A percentile compares a stretch with the other conserved stretches of the same genome.
These are phyloP conservation scores for Xerocomus brunneocitrinus DNA, from an alignment of 768 basidiomycete species.

Conservation along the genomic window DNA sequence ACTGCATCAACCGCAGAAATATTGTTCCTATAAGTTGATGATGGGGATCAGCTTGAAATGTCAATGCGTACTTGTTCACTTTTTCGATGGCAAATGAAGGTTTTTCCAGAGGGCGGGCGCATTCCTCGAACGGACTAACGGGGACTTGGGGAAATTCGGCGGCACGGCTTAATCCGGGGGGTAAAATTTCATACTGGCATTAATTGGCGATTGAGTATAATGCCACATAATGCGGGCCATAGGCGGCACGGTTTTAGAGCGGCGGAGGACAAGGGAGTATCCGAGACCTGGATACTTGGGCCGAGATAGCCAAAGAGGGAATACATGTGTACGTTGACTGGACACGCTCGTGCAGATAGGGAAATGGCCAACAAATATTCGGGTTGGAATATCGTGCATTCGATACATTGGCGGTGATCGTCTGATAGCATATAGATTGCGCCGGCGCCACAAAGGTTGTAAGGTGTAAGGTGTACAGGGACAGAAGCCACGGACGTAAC, in stretches of 20 bases:
- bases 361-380: slow-evolving; percentile 11
- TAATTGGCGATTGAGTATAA: slow-evolving; percentile 10
- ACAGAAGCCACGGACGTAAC: slow-evolving; percentile 33
- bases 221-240: slow-evolving; percentile 19
- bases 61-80: slow-evolving; percentile 4
- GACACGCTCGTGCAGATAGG: slow-evolving; percentile 14
- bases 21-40: slow-evolving; percentile 21
- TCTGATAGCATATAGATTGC: slow-evolving; percentile 16
- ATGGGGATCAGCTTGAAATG: slow-evolving; percentile 3
- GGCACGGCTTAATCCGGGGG: slow-evolving; percentile 6
- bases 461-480: slow-evolving; percentile 15
- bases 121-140: slow-evolving; percentile 9
- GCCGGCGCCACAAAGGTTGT: slow-evolving; percentile 29
- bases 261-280: slow-evolving; percentile 19
- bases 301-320: slow-evolving; percentile 21
- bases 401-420: slow-evolving; percentile 20
- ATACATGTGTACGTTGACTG: slow-evolving; percentile 16
- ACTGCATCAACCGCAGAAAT: slow-evolving; percentile 17
- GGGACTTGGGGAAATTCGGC: slow-evolving; percentile 16
- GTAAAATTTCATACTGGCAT: slow-evolving; percentile 12
- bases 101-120: background rate
- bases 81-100: slow-evolving; percentile 10
- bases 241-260: slow-evolving; percentile 17
- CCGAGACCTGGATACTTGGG: slow-evolving; percentile 14
- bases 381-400: slow-evolving; percentile 8